phyloP scores from a whole-genome alignment of 305 asterid species.

The Caryopteris hybrid region DNA sequence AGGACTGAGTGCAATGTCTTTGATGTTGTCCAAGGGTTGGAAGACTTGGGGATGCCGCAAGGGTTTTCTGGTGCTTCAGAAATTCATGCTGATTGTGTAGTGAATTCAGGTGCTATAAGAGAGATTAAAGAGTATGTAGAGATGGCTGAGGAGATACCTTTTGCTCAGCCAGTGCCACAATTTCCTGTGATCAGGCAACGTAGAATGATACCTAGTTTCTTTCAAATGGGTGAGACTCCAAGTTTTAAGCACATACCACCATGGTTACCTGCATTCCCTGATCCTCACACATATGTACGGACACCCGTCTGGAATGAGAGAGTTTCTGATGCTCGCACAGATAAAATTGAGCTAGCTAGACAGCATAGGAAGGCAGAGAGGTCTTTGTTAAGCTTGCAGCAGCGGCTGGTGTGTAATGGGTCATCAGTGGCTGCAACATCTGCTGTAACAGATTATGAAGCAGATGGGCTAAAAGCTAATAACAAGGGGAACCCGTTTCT shows the following conservation, averaged over 20 bases:
- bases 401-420: conserved; percentile 63
- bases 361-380: conserved; percentile 94
- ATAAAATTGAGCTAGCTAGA: conserved; percentile 88
- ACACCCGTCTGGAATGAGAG: conserved; percentile 95
- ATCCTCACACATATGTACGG: conserved; percentile 76
- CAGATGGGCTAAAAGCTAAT: conserved; percentile 23
- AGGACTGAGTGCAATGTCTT: conserved; percentile 73
- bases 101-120: conserved; percentile 43
- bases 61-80: conserved; percentile 64
- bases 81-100: conserved; percentile 34
- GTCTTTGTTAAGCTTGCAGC: conserved; percentile 88
- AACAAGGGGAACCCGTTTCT: conserved; percentile 41
- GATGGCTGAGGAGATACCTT: conserved; percentile 71
- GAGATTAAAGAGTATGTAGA: conserved; percentile 61
- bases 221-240: conserved; percentile 75
- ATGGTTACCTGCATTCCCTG: conserved; percentile 99
- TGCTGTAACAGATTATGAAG: conserved; percentile 26
- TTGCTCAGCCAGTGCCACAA: conserved; percentile 69
- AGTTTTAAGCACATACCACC: conserved; percentile 63
- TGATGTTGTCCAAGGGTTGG: conserved; percentile 68
- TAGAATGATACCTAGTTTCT: conserved; percentile 72
- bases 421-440: conserved; percentile 45
- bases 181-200: conserved; percentile 61
- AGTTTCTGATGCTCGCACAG: conserved; percentile 76
- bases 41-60: conserved; percentile 55